Conservation (phyloP, 306 rosid genomes). For the Quercus suber region DNA sequence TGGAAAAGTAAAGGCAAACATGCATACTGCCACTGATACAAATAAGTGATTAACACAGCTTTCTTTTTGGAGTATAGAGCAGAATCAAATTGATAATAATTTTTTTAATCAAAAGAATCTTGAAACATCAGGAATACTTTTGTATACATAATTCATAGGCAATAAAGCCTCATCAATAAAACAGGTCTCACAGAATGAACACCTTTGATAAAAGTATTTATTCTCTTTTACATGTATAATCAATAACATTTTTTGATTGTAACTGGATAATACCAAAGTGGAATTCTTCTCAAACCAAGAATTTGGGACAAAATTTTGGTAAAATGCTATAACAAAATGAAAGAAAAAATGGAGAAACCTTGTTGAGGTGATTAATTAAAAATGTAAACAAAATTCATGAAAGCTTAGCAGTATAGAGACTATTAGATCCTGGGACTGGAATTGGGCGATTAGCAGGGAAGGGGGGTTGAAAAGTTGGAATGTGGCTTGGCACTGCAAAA, state of each 20-base stretch:
- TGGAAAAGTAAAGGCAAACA: neutral
- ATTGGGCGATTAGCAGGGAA: slow-evolving; percentile 46
- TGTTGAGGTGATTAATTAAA: neutral
- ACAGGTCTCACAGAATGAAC: neutral
- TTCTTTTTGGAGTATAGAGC: neutral
- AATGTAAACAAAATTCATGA: slow-evolving; percentile 20
- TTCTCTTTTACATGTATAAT: neutral
- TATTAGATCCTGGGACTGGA: slow-evolving; percentile 56
- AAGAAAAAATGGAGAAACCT: neutral
- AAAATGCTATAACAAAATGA: neutral
- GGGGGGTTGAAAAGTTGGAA: slow-evolving; percentile 58
- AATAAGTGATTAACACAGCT: neutral
- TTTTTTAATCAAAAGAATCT: neutral
- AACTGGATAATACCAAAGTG: neutral
- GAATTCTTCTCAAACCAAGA: slow-evolving; percentile 22
- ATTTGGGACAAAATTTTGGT: slow-evolving; percentile 28
- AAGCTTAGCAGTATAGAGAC: slow-evolving; percentile 40
- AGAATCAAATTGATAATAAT: neutral
- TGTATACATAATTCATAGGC: neutral
- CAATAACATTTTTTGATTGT: neutral
- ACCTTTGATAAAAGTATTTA: neutral
- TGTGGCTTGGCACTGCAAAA: slow-evolving; percentile 53
- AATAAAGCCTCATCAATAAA: neutral
- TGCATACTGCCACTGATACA: neutral
- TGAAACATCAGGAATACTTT: neutral